Percentiles rank a stretch among this genome's conserved stretches.
Evolutionary conservation across 2,329 filamentous ascomycete species (phyloP).

Genomic region (Botryotinia globosa): DNA sequence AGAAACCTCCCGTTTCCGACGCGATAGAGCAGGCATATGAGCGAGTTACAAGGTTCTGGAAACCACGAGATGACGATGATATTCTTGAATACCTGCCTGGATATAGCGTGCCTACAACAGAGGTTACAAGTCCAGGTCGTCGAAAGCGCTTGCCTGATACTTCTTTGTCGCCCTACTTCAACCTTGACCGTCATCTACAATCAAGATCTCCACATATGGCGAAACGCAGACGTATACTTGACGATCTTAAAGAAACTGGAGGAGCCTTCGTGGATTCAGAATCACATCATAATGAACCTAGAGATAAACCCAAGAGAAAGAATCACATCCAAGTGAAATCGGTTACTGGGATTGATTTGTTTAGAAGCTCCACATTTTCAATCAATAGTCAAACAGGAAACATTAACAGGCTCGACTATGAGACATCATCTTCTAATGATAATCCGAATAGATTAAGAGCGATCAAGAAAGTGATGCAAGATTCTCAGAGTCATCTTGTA

Average conservation of each 20-base stretch:
- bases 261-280: background rate
- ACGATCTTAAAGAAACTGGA: conserved; percentile 28
- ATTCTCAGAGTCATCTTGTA: background rate
- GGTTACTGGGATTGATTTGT: conserved; percentile 28
- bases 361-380: conserved; percentile 16
- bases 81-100: conserved; percentile 32
- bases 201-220: conserved; percentile 20
- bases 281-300: background rate
- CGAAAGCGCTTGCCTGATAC: conserved; percentile 32
- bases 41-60: conserved; percentile 34
- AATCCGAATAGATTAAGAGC: background rate
- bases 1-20: conserved; percentile 29
- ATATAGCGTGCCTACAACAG: background rate
- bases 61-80: conserved; percentile 26
- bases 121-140: conserved; percentile 9
- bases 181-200: conserved; percentile 32
- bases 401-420: background rate
- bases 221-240: conserved; percentile 28
- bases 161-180: conserved; percentile 34
- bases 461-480: background rate
- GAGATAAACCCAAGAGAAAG: background rate
- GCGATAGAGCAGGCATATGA: conserved; percentile 31
- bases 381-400: background rate
- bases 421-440: background rate
- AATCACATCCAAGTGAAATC: background rate